Conservation (phyloP, 768 basidiomycete genomes). For the Lactarius evosmus region DNA sequence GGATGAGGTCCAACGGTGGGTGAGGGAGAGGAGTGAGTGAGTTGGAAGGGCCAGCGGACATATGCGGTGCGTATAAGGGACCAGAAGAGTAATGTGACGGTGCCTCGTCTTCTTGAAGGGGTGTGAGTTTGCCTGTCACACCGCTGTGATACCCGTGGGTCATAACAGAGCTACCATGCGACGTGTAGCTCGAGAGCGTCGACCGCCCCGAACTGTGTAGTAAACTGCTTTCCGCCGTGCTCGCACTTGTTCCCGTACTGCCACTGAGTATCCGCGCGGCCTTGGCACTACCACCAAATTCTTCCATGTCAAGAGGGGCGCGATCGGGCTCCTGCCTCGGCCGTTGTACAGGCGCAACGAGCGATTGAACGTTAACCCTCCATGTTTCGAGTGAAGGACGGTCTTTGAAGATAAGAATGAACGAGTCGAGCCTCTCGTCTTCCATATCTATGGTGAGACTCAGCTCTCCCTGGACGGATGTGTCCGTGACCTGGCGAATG, state of each 20-base stretch:
- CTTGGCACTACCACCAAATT: constrained; percentile 75
- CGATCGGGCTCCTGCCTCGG: constrained; percentile 38
- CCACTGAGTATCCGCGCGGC: constrained; percentile 79
- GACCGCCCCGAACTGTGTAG: constrained; percentile 60
- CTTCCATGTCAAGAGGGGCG: constrained; percentile 44
- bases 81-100: constrained; percentile 17
- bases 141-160: constrained; percentile 15
- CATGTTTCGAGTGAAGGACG: constrained; percentile 85
- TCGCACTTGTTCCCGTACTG: constrained; percentile 54
- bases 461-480: constrained; percentile 74
- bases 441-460: constrained; percentile 98
- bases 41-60: constrained; percentile 72
- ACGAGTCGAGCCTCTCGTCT: constrained; percentile 88
- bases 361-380: constrained; percentile 75
- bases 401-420: constrained; percentile 94
- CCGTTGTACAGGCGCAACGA: constrained; percentile 69
- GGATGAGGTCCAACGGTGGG: constrained; percentile 86
- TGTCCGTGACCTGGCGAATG: constrained; percentile 84
- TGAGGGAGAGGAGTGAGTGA: constrained; percentile 79
- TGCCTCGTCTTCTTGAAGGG: constrained; percentile 28
- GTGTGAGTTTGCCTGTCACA: constrained; percentile 25
- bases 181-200: constrained; percentile 71
- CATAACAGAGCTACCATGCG: constrained; percentile 33
- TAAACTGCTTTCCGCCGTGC: constrained; percentile 62
- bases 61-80: constrained; percentile 45